Percentiles rank a stretch among this genome's conserved stretches.
These are phyloP conservation scores for Nigrospora sphaerica DNA, from an alignment of 2,329 filamentous ascomycete genomes.

Conservation along the genomic window DNA sequence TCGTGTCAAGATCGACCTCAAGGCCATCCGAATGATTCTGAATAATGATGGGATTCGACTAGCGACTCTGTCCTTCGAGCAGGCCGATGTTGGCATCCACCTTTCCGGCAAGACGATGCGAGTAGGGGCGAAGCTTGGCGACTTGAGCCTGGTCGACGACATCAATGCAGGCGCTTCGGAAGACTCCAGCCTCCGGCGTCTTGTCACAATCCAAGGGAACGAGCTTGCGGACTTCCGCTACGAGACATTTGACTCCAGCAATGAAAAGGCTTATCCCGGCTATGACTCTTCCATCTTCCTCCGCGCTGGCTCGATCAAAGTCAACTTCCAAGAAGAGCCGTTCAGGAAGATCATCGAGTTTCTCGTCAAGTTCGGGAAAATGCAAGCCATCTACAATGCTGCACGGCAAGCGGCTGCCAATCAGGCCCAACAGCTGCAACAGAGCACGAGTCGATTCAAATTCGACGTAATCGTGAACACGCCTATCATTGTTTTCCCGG, in stretches of 20 bases:
- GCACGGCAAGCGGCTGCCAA: slow-evolving; percentile 90
- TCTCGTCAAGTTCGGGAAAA: slow-evolving; percentile 96
- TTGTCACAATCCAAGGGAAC: slow-evolving; percentile 92
- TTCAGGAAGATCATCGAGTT: slow-evolving; percentile 98
- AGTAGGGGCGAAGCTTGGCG: slow-evolving; percentile 78
- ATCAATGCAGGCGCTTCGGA: slow-evolving; percentile 83
- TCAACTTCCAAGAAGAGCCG: slow-evolving; percentile 95
- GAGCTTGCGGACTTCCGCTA: slow-evolving; percentile 96
- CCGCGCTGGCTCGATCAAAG: slow-evolving; percentile 87
- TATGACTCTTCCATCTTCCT: slow-evolving; percentile 91
- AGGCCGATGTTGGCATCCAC: slow-evolving; percentile 86
- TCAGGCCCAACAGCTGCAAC: slow-evolving; percentile 87
- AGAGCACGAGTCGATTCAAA: slow-evolving; percentile 83
- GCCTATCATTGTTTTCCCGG: slow-evolving; percentile 91
- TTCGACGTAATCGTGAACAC: slow-evolving; percentile 93
- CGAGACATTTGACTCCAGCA: slow-evolving; percentile 79
- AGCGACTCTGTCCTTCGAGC: slow-evolving; percentile 86
- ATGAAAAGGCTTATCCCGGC: slow-evolving; percentile 71
- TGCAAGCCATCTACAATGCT: slow-evolving; percentile 98
- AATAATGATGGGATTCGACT: slow-evolving; percentile 97
- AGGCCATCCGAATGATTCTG: slow-evolving; percentile 86
- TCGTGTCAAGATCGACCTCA: slow-evolving; percentile 85
- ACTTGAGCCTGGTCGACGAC: slow-evolving; percentile 85
- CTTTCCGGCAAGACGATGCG: slow-evolving; percentile 81
- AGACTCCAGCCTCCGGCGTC: slow-evolving; percentile 71